A percentile compares a stretch with the other conserved stretches of the same genome.
Evolutionary conservation across 2,329 filamentous ascomycete genomes (phyloP).

Genomic region (Cercospora zeina): DNA sequence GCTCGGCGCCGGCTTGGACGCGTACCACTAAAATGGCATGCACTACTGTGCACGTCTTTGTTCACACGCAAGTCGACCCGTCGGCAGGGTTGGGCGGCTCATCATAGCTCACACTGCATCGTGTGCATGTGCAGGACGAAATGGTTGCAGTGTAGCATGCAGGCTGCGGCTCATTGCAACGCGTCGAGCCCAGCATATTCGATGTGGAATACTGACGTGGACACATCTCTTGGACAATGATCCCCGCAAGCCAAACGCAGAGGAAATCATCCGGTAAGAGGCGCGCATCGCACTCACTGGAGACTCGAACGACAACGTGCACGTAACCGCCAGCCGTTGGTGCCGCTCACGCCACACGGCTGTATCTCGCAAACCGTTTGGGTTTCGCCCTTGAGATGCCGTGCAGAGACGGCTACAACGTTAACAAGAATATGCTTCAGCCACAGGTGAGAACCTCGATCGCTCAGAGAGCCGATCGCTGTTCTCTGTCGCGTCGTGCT

Average conservation of each 20-base stretch:
- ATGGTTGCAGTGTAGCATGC: background rate
- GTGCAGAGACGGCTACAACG: constrained; percentile 17
- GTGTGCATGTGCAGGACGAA: background rate
- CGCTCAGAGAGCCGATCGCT: constrained; percentile 15
- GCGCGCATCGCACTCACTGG: background rate
- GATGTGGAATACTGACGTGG: background rate
- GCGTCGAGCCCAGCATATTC: background rate
- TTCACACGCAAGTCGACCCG: background rate
- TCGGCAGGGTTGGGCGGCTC: background rate
- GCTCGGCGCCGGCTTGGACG: constrained; percentile 4
- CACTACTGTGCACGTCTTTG: background rate
- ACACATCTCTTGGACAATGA: background rate
- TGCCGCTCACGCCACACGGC: constrained; percentile 9
- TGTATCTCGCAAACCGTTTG: constrained; percentile 9
- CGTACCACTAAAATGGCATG: background rate
- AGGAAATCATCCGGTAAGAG: background rate
- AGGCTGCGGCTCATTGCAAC: background rate
- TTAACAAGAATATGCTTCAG: constrained; percentile 17
- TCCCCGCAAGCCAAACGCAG: background rate
- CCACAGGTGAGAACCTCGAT: constrained; percentile 10
- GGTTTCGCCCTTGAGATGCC: constrained; percentile 17
- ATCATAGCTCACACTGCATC: background rate
- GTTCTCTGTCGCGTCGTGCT: background rate
- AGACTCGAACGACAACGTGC: background rate
- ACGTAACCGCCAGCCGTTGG: background rate